Evolutionary conservation across 139 green algal genomes (phyloP).

Genomic region (Marvania coccoides): DNA sequence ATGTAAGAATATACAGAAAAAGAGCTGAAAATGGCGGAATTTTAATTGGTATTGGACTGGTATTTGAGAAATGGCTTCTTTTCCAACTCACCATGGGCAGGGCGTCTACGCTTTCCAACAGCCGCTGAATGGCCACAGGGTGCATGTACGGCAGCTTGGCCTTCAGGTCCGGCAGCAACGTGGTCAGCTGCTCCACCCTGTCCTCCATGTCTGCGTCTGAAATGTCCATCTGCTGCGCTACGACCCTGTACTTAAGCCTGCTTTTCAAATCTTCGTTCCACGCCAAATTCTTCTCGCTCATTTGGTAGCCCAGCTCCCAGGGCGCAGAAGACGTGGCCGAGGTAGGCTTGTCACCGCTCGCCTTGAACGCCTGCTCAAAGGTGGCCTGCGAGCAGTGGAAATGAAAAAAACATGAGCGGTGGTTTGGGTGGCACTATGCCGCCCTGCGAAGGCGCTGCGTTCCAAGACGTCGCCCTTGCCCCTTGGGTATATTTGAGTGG

Average conservation of each 20-base stretch:
- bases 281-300: constrained; percentile 55
- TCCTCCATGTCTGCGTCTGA: constrained; percentile 48
- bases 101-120: constrained; percentile 9
- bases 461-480: too few species aligned
- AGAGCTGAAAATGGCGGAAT: too few species aligned
- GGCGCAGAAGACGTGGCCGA: neutral
- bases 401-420: neutral
- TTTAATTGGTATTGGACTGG: too few species aligned
- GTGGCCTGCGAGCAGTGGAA: neutral
- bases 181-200: constrained; percentile 37
- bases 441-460: too few species aligned
- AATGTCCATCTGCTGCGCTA: constrained; percentile 42
- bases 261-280: constrained; percentile 65
- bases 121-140: neutral
- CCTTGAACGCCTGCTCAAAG: neutral
- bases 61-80: too few species aligned
- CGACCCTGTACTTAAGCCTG: constrained; percentile 54
- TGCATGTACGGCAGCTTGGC: constrained; percentile 31
- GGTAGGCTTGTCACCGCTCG: neutral
- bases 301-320: constrained; percentile 48
- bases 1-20: too few species aligned
- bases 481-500: too few species aligned
- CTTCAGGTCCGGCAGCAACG: constrained; percentile 42
- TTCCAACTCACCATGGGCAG: too few species aligned
- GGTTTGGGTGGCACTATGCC: neutral